phyloP scores from a whole-genome alignment of 75 land plant genomes.

The Cryptomeria japonica region DNA sequence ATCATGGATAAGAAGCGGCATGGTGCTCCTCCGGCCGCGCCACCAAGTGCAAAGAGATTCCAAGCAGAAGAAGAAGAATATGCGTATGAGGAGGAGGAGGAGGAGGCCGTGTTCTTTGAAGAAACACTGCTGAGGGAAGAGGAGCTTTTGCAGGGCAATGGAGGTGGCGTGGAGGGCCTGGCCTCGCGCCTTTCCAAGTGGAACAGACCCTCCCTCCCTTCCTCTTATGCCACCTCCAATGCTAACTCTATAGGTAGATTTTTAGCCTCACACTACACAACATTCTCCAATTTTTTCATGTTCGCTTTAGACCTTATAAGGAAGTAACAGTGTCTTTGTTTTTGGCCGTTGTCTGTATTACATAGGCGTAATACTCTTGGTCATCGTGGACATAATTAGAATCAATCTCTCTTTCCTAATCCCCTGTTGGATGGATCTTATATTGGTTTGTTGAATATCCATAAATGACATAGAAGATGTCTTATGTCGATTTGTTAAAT shows the following conservation, averaged over 20 bases:
- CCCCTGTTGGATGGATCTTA: too few relatives aligned
- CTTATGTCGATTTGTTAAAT: too few relatives aligned
- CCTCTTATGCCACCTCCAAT: constrained; percentile 23
- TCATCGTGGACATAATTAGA: neutral
- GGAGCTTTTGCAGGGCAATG: constrained; percentile 30
- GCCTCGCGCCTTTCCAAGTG: constrained; percentile 64
- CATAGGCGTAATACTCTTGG: neutral
- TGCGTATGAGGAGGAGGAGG: constrained; percentile 32
- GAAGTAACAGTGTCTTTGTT: too few relatives aligned
- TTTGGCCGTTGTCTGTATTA: too few relatives aligned
- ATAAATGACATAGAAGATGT: too few relatives aligned
- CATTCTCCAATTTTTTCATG: neutral
- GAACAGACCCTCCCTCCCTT: constrained; percentile 63
- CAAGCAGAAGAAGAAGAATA: too few relatives aligned
- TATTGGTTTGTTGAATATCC: too few relatives aligned
- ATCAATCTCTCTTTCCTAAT: too few relatives aligned
- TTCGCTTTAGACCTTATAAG: neutral
- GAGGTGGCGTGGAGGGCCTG: constrained; percentile 58
- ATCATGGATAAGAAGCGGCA: too few relatives aligned
- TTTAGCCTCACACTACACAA: neutral
- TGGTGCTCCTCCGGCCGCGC: too few relatives aligned
- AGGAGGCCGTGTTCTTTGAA: constrained; percentile 88
- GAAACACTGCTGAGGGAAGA: constrained; percentile 65
- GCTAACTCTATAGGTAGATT: constrained; percentile 47
- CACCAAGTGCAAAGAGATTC: too few relatives aligned